These are phyloP conservation scores for Colletotrichum magnum DNA, from an alignment of 2,329 filamentous ascomycete genomes.

Conservation along the genomic window DNA sequence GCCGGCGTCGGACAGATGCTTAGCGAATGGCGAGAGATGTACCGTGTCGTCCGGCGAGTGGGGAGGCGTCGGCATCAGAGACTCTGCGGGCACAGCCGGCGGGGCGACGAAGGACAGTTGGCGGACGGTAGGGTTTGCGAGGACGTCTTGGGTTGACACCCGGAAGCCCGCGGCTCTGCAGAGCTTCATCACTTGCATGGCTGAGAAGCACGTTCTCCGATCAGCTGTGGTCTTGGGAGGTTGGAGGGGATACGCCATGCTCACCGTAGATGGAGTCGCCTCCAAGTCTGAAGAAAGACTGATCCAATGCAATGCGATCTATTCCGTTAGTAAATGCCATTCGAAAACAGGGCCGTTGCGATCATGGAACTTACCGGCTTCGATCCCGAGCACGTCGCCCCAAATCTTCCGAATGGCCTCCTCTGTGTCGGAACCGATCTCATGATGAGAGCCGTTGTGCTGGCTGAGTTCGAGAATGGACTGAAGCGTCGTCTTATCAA, in stretches of 20 bases:
- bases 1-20: not conserved
- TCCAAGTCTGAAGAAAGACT: conserved; percentile 72
- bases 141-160: conserved; percentile 53
- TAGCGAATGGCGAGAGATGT: not conserved
- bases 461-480: not conserved
- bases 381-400: conserved; percentile 53
- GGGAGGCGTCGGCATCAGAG: not conserved
- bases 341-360: not conserved
- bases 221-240: not conserved
- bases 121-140: conserved; percentile 20
- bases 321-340: not conserved
- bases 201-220: conserved; percentile 43
- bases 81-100: fast-evolving
- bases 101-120: not conserved
- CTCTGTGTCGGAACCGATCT: conserved; percentile 7
- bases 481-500: not conserved
- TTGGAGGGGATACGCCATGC: not conserved
- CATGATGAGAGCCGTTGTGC: not conserved
- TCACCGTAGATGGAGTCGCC: conserved; percentile 58
- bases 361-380: conserved; percentile 42
- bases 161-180: conserved; percentile 71
- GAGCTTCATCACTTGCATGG: conserved; percentile 54
- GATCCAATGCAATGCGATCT: conserved; percentile 61
- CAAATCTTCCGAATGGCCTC: conserved; percentile 46
- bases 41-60: not conserved